Evolutionary conservation across 1,139 yeast genomes (phyloP).

Genomic region (Suhomyces taliae): DNA sequence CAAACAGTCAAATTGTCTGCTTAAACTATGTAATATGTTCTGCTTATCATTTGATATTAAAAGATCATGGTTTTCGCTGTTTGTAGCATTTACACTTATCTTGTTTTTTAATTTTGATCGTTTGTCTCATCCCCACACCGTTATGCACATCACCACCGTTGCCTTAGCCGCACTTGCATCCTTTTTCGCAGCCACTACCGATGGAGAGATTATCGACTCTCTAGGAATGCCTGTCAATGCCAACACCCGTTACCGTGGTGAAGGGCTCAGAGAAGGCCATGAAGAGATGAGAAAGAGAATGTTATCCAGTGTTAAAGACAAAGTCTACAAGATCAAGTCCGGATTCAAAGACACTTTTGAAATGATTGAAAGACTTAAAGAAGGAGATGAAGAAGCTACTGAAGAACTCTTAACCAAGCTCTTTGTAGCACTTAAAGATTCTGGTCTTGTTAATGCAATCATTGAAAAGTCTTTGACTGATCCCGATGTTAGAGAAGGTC

Average conservation of each 20-base stretch:
- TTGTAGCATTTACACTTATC: no score
- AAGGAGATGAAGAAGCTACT: slow-evolving; percentile 8
- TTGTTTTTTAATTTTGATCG: neutral
- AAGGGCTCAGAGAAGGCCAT: neutral
- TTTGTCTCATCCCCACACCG: neutral
- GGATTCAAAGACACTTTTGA: neutral
- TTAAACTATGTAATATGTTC: no score
- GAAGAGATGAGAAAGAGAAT: neutral
- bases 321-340: slow-evolving; percentile 1
- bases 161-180: neutral
- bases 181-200: slow-evolving; percentile 4
- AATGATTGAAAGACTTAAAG: slow-evolving; percentile 3
- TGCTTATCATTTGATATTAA: no score
- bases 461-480: slow-evolving; percentile 32
- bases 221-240: neutral
- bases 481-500: slow-evolving; percentile 27
- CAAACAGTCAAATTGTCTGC: no score
- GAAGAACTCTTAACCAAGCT: slow-evolving; percentile 25
- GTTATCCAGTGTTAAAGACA: neutral
- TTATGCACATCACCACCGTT: slow-evolving; percentile 1
- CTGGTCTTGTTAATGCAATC: slow-evolving; percentile 32
- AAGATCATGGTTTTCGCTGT: no score
- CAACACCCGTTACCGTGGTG: neutral
- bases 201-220: neutral
- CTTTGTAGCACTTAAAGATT: slow-evolving; percentile 28